Conservation (phyloP, 306 rosid species). For the Corylus avellana region DNA sequence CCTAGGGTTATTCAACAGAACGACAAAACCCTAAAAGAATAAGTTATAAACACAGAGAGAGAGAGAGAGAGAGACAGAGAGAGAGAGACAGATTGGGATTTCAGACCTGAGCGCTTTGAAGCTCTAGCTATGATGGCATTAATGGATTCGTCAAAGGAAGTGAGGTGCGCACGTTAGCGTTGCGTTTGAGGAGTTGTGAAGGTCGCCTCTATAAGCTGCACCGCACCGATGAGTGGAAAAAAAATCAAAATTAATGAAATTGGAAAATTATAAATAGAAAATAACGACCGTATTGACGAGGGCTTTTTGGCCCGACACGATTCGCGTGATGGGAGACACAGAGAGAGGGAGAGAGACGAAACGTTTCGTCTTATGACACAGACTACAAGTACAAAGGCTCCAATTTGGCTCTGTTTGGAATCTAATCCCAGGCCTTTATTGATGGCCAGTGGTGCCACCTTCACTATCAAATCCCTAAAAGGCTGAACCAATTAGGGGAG, state of each 20-base stretch:
- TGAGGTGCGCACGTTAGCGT: constrained; percentile 60
- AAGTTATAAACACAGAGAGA: not conserved
- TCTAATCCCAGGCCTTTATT: too few species aligned
- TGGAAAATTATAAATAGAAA: not conserved
- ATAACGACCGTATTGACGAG: not conserved
- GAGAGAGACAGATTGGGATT: constrained; percentile 6
- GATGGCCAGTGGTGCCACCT: too few species aligned
- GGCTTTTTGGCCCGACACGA: constrained; percentile 6
- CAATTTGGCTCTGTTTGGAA: too few species aligned
- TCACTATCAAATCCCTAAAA: too few species aligned
- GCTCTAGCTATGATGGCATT: constrained; percentile 28
- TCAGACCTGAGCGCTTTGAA: constrained; percentile 36
- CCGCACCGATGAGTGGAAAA: constrained; percentile 40
- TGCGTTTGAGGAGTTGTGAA: constrained; percentile 29
- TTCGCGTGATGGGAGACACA: constrained; percentile 1
- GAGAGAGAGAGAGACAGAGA: not conserved
- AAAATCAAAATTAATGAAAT: not conserved
- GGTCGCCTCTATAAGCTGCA: constrained; percentile 44
- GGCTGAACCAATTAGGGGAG: too few species aligned
- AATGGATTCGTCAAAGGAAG: constrained; percentile 33
- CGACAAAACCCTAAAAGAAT: constrained; percentile 25
- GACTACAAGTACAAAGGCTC: not conserved
- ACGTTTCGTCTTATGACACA: not conserved
- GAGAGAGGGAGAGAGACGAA: not conserved
- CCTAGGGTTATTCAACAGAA: constrained; percentile 42